phyloP scores from a whole-genome alignment of 306 rosid genomes.

The cucumber (Cucumis sativus) region Cucumber_9930_V3 NC_026657.2:31514501-31515000 shows the following conservation, averaged over 20 bases:
- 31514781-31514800: conserved; percentile 6
- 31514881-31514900: neutral
- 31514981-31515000: neutral
- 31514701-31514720: conserved; percentile 58
- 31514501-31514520: neutral
- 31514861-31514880: too few species aligned
- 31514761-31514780: conserved; percentile 58
- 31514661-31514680: conserved; percentile 54
- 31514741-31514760: conserved; percentile 59
- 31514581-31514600: conserved; percentile 5
- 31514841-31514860: neutral
- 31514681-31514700: conserved; percentile 82
- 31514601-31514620: neutral
- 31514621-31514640: conserved; percentile 1
- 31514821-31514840: neutral
- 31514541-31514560: neutral
- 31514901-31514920: neutral
- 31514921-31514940: neutral
- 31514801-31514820: neutral
- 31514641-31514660: conserved; percentile 40
- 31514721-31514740: conserved; percentile 76
- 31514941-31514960: neutral
- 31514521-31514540: neutral
- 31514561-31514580: neutral
- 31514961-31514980: neutral